These are phyloP conservation scores for Albifimbria verrucaria DNA, from an alignment of 2,329 filamentous ascomycete species.

Conservation along the genomic window DNA sequence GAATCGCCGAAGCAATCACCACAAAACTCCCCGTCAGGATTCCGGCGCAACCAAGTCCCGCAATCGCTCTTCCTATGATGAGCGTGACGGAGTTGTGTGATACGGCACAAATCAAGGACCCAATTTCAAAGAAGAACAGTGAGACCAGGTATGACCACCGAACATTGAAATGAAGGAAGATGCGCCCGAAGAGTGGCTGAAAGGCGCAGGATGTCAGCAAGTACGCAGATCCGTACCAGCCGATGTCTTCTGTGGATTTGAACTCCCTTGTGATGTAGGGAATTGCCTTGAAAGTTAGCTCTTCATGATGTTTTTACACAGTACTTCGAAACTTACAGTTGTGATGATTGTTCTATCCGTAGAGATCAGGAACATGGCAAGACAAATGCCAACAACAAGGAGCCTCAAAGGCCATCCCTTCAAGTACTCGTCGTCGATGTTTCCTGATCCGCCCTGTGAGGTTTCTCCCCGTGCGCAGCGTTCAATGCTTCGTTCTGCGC, in stretches of 20 bases:
- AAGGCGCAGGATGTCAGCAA: slow-evolving; percentile 17
- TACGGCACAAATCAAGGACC: slow-evolving; percentile 32
- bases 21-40: slow-evolving; percentile 14
- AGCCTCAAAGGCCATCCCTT: background rate
- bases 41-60: slow-evolving; percentile 36
- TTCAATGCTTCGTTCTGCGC: background rate
- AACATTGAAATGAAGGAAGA: slow-evolving; percentile 30
- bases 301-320: background rate
- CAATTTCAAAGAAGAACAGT: slow-evolving; percentile 19
- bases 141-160: slow-evolving; percentile 32
- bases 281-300: slow-evolving; percentile 26
- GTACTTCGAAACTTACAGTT: background rate
- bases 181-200: slow-evolving; percentile 15
- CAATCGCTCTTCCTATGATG: slow-evolving; percentile 39
- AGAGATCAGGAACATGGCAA: slow-evolving; percentile 1
- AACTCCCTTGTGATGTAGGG: slow-evolving; percentile 30
- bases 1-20: background rate
- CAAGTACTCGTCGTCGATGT: background rate
- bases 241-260: slow-evolving; percentile 34
- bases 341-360: slow-evolving; percentile 1
- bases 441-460: too few relatives aligned
- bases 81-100: slow-evolving; percentile 36
- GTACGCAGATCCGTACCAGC: slow-evolving; percentile 25
- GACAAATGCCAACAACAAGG: background rate
- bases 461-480: background rate